These are phyloP conservation scores for Penicillium waksmanii DNA, from an alignment of 495 filamentous ascomycete genomes.

Conservation along the genomic window DNA sequence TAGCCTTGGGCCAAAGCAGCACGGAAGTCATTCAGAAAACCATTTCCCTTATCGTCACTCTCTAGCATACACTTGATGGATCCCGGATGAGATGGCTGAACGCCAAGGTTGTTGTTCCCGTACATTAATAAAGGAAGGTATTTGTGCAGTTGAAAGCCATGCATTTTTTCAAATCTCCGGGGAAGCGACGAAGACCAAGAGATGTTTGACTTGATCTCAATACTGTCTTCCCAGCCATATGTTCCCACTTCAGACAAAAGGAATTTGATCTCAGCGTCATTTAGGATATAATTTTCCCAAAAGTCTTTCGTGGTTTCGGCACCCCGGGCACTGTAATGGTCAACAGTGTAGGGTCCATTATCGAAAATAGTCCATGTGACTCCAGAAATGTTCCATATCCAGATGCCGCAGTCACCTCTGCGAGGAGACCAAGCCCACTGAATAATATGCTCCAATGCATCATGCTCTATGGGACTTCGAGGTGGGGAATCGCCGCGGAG, in stretches of 20 bases:
- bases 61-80: constrained; percentile 21
- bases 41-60: constrained; percentile 18
- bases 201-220: constrained; percentile 22
- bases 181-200: constrained; percentile 26
- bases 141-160: constrained; percentile 22
- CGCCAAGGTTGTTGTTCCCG: not conserved
- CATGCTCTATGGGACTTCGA: not conserved
- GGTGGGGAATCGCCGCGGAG: not conserved
- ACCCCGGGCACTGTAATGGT: constrained; percentile 36
- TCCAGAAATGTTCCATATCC: not conserved
- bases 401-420: not conserved
- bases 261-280: constrained; percentile 20
- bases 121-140: constrained; percentile 6
- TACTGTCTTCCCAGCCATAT: constrained; percentile 35
- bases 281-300: constrained; percentile 34
- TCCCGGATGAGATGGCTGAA: constrained; percentile 13
- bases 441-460: not conserved
- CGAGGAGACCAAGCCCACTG: not conserved
- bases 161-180: constrained; percentile 21
- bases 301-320: constrained; percentile 30
- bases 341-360: constrained; percentile 37
- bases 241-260: constrained; percentile 36
- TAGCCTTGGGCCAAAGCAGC: not conserved
- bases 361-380: constrained; percentile 12
- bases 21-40: constrained; percentile 30